Conservation (phyloP, 306 rosid species). For the Fragaria vesca region DNA sequence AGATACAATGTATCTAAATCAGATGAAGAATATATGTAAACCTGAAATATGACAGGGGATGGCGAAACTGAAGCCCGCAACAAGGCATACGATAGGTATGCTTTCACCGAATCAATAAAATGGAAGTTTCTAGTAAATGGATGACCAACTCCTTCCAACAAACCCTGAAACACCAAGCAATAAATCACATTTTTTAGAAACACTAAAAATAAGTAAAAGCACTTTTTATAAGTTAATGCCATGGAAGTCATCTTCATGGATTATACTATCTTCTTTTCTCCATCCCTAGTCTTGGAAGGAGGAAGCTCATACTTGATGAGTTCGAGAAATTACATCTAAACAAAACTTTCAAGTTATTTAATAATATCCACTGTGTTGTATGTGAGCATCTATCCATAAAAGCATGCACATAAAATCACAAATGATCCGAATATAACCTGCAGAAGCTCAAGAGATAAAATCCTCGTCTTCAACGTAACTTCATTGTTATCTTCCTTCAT, state of each 20-base stretch:
- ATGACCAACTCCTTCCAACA: constrained; percentile 95
- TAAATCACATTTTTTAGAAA: constrained; percentile 16
- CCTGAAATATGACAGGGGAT: constrained; percentile 96
- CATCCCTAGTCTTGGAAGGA: constrained; percentile 9
- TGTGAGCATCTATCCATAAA: constrained; percentile 3
- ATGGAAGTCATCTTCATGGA: not conserved
- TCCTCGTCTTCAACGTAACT: constrained; percentile 87
- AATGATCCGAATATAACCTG: constrained; percentile 55
- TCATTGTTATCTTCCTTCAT: constrained; percentile 98
- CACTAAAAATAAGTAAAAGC: constrained; percentile 15
- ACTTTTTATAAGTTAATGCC: not conserved
- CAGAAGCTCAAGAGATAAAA: constrained; percentile 97
- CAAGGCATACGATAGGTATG: constrained; percentile 94
- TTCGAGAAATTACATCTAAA: not conserved
- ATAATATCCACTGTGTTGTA: not conserved
- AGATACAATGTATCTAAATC: constrained; percentile 15
- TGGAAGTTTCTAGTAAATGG: constrained; percentile 91
- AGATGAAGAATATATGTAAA: constrained; percentile 29
- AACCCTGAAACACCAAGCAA: constrained; percentile 62
- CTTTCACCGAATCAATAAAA: constrained; percentile 99
- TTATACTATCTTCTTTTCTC: not conserved
- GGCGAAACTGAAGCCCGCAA: constrained; percentile 95
- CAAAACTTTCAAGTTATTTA: not conserved
- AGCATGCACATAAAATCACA: constrained; percentile 24
- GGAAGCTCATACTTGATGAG: not conserved